A percentile compares a stretch with the other conserved stretches of the same genome.
Conservation (phyloP, 2,329 filamentous ascomycete species). For the Sporothrix curviconia region DNA sequence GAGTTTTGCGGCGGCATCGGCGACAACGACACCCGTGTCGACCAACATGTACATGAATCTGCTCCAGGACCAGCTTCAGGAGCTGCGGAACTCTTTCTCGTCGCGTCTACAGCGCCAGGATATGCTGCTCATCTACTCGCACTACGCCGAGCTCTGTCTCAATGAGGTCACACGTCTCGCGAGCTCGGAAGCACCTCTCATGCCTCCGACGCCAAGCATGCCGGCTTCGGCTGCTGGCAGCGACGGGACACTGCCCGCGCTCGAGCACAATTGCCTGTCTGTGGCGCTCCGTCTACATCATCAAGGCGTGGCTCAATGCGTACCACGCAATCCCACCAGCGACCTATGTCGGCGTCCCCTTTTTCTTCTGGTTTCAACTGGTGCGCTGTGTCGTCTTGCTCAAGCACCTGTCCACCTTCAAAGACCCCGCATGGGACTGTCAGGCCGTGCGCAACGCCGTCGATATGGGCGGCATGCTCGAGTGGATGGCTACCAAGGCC, state of each 20-base stretch:
- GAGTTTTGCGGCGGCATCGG: too few species aligned
- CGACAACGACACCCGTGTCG: slow-evolving; percentile 1
- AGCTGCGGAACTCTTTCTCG: slow-evolving; percentile 25
- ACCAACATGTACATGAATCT: slow-evolving; percentile 26
- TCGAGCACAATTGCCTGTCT: slow-evolving; percentile 29
- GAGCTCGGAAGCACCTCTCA: slow-evolving; percentile 21
- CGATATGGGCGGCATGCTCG: slow-evolving; percentile 26
- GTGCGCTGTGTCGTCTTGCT: slow-evolving; percentile 29
- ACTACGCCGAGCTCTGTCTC: slow-evolving; percentile 16
- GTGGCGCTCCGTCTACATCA: slow-evolving; percentile 29
- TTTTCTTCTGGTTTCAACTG: slow-evolving; percentile 33
- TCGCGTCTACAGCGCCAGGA: slow-evolving; percentile 20
- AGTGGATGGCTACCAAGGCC: slow-evolving; percentile 26
- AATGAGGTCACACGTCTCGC: slow-evolving; percentile 23
- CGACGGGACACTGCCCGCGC: slow-evolving; percentile 19
- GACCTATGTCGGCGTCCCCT: slow-evolving; percentile 26
- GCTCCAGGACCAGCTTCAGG: slow-evolving; percentile 28
- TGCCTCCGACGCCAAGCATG: slow-evolving; percentile 16
- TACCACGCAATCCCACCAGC: slow-evolving; percentile 26
- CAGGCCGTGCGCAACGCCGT: slow-evolving; percentile 29
- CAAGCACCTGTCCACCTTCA: slow-evolving; percentile 31
- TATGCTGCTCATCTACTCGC: slow-evolving; percentile 15
- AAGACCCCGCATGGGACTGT: slow-evolving; percentile 33
- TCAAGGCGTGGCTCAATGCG: slow-evolving; percentile 29
- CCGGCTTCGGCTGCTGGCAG: not conserved